These are phyloP conservation scores for Trichophaea hybrida DNA, from an alignment of 2,329 filamentous ascomycete species.

Conservation along the genomic window DNA sequence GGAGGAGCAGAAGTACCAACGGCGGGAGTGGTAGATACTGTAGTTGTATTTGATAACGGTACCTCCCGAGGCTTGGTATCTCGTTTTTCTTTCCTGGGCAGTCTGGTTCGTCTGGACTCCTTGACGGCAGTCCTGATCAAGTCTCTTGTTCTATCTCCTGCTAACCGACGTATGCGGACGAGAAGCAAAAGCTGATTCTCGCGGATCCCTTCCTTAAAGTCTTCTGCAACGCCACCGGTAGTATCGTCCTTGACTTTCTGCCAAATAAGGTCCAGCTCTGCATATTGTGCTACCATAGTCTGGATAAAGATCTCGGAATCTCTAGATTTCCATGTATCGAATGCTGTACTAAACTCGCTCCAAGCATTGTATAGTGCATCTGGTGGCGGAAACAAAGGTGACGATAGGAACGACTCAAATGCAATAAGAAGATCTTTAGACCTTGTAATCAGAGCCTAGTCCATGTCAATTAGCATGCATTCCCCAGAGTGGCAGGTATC, in stretches of 20 bases:
- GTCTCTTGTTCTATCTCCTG: conserved; percentile 56
- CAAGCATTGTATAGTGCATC: conserved; percentile 54
- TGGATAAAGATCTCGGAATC: conserved; percentile 66
- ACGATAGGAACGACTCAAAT: conserved; percentile 60
- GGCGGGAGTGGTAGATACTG: conserved; percentile 28
- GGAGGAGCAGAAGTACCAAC: conserved; percentile 21
- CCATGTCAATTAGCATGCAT: background rate
- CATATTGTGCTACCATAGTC: conserved; percentile 75
- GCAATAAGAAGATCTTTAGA: conserved; percentile 61
- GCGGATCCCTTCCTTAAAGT: conserved; percentile 67
- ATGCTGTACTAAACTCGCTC: conserved; percentile 60
- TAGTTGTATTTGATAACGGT: conserved; percentile 28
- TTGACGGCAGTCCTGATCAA: conserved; percentile 61
- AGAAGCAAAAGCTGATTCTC: conserved; percentile 69
- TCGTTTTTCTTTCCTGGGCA: conserved; percentile 50
- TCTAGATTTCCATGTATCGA: conserved; percentile 70
- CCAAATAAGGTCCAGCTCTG: conserved; percentile 70
- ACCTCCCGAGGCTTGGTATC: conserved; percentile 57
- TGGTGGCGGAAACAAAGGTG: conserved; percentile 46
- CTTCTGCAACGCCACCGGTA: conserved; percentile 54
- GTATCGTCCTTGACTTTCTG: conserved; percentile 68
- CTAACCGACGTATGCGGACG: conserved; percentile 64
- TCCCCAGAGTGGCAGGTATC: background rate
- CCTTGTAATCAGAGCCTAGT: conserved; percentile 61
- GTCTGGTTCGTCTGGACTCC: conserved; percentile 51